A percentile compares a stretch with the other conserved stretches of the same genome.
Evolutionary conservation across 2,329 filamentous ascomycete genomes (phyloP).

Genomic region (Penicillium hesseltinei): DNA sequence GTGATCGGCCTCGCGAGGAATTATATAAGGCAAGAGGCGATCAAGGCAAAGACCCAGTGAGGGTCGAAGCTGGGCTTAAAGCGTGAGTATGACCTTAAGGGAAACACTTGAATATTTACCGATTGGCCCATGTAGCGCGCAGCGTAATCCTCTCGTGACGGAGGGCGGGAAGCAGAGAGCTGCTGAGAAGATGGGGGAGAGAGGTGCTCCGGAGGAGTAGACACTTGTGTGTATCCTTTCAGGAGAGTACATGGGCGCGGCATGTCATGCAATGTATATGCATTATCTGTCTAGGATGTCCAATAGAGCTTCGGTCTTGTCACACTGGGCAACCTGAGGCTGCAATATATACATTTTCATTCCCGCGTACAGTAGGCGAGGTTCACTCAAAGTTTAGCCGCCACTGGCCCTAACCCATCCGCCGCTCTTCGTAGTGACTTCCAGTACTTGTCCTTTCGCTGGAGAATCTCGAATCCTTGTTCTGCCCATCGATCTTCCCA

Average conservation of each 20-base stretch:
- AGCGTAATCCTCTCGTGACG: neutral
- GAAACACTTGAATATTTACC: neutral
- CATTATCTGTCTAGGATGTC: neutral
- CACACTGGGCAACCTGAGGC: neutral
- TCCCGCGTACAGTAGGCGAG: too few species aligned
- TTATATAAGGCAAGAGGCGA: neutral
- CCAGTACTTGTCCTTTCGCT: slow-evolving; percentile 23
- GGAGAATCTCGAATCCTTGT: slow-evolving; percentile 19
- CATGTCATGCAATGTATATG: neutral
- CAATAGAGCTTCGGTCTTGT: neutral
- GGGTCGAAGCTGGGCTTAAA: neutral
- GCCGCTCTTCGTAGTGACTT: slow-evolving; percentile 6
- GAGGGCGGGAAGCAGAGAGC: neutral
- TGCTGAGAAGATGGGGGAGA: neutral
- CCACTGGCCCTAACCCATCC: neutral
- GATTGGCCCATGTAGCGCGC: neutral
- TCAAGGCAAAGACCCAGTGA: neutral
- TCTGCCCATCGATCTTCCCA: slow-evolving; percentile 41
- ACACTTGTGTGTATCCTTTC: neutral
- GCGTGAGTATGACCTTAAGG: neutral
- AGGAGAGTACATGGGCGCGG: neutral
- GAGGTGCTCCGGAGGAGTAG: neutral
- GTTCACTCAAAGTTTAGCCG: slow-evolving; percentile 2
- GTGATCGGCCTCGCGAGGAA: neutral
- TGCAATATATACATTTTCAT: neutral